Base-by-base conservation (phyloP, 371 early-diverging fungal genomes). In the Basidiobolus meristosporus region DNA sequence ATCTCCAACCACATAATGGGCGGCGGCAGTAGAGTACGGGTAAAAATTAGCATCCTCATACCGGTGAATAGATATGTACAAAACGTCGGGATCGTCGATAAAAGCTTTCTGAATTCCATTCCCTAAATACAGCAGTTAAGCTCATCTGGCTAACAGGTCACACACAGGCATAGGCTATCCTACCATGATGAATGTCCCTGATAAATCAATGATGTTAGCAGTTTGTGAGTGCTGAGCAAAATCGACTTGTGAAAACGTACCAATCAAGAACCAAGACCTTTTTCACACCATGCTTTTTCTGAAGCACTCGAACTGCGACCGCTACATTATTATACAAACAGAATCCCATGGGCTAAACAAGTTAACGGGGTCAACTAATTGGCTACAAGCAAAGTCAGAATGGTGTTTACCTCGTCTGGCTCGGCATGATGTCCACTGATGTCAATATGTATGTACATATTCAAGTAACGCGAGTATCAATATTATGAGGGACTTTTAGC, bases 101-200 rank as follows among this genome's bases (percentile, higher is more conserved):
- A 91, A 90, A 1, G 71, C 66, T 7, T 70, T 62, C 41, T 92
- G 90, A 9, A 83, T 90, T 1, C 93, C 93, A 47, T 92, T 92
- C 7, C 88, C 71, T 70, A 40, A 26, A 39, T 10, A 9, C 41
- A n/a, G 12, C 26, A 44, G 16, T 20, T 33, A 7, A 33, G 16
- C 16, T n/a, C 15, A 46, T n/a, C 22, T 38, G 50, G 56, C 15
- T 3, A 18, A 39, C 7, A 26, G 14, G 15, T 21, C 7, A 26
- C 7, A 28, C 28, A 26, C 22, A 26, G 14, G 23, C 6, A 12
- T 12, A 6, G 2, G 6, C 36, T 36, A 19, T 16, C 18, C 35
- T 53, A 57, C 67, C 93, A 51, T 90, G 89, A 54, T 92, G 92
- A n/a, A 90, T 63, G 47, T 92, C 90, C 92, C 73, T 72, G 49